A percentile compares a stretch with the other conserved stretches of the same genome.
These are phyloP conservation scores for Orbilia javanica DNA, from an alignment of 2,329 filamentous ascomycete genomes.

Conservation along the genomic window DNA sequence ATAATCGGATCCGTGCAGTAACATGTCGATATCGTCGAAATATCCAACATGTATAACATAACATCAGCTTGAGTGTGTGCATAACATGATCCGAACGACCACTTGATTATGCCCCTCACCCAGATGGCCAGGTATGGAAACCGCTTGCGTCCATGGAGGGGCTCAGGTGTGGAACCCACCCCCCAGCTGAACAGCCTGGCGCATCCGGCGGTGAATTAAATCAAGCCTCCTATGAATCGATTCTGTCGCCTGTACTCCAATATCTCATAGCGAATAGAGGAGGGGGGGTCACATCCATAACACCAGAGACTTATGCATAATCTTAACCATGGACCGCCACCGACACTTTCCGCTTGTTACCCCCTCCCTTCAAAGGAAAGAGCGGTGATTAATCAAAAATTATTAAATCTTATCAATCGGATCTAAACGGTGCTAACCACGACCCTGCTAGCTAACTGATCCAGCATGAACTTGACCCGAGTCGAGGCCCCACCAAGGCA, in stretches of 20 bases:
- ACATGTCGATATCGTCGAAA: background rate
- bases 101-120: background rate
- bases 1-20: background rate
- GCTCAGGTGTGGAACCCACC: constrained; percentile 27
- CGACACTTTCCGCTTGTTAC: constrained; percentile 38
- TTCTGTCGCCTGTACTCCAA: no score
- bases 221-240: background rate
- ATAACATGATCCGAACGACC: background rate
- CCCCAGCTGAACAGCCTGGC: background rate
- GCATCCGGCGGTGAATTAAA: background rate
- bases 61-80: no score
- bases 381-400: background rate
- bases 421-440: constrained; percentile 17
- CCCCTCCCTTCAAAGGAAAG: background rate
- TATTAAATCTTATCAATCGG: constrained; percentile 53
- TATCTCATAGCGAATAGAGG: background rate
- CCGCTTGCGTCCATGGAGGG: constrained; percentile 35
- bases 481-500: constrained; percentile 1
- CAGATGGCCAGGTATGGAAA: constrained; percentile 3
- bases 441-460: no score
- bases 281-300: constrained; percentile 14
- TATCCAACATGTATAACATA: no score
- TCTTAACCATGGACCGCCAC: background rate
- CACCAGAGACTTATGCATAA: background rate
- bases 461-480: no score